Conservation (phyloP, 345 rosid genomes). For the Dovyalis caffra region DNA sequence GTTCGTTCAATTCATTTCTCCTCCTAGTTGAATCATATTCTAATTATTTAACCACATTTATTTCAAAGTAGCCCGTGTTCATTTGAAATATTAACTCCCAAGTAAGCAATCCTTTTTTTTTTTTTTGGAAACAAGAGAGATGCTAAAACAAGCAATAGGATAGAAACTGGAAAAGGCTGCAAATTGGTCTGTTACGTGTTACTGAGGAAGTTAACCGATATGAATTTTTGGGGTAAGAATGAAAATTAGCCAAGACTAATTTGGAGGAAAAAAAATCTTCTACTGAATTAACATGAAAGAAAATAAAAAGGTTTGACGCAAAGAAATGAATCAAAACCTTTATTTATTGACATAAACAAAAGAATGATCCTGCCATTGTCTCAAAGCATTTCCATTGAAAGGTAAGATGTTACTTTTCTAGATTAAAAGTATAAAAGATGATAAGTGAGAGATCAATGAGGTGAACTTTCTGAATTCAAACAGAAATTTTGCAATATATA, state of each 20-base stretch:
- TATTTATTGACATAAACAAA: background rate
- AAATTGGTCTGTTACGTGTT: too few relatives aligned
- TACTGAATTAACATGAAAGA: background rate
- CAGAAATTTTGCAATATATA: background rate
- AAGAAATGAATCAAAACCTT: background rate
- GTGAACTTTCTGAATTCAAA: background rate
- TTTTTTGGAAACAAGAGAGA: background rate
- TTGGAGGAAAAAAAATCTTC: background rate
- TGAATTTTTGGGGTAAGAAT: background rate
- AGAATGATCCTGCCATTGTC: background rate
- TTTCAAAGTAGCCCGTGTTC: too few relatives aligned
- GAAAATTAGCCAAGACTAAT: background rate
- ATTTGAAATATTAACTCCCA: too few relatives aligned
- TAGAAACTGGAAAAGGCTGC: background rate
- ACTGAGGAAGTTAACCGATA: background rate
- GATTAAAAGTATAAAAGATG: background rate
- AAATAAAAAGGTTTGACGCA: background rate
- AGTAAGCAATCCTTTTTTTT: too few relatives aligned
- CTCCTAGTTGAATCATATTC: too few relatives aligned
- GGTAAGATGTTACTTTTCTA: background rate
- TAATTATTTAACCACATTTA: too few relatives aligned
- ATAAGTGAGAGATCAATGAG: background rate
- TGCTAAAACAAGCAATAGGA: background rate
- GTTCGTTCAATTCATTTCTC: too few relatives aligned
- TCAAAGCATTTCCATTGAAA: background rate